These are phyloP conservation scores for Claviceps cyperi DNA, from an alignment of 2,329 filamentous ascomycete genomes.

Conservation along the genomic window DNA sequence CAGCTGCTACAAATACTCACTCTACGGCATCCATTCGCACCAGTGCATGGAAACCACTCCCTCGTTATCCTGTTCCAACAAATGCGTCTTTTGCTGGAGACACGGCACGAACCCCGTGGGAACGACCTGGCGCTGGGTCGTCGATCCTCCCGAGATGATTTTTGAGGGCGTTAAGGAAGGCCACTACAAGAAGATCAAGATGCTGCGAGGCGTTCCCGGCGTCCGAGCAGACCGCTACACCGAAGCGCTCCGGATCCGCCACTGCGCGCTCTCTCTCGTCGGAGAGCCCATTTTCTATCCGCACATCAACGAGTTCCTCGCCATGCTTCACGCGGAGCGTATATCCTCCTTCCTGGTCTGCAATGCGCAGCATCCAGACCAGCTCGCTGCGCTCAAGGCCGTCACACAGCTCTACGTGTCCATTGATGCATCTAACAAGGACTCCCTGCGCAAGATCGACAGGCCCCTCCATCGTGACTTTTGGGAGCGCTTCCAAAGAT, in stretches of 20 bases:
- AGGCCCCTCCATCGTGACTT: constrained; percentile 88
- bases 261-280: constrained; percentile 84
- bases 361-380: constrained; percentile 91
- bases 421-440: constrained; percentile 85
- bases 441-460: constrained; percentile 78
- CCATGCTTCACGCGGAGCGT: constrained; percentile 66
- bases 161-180: constrained; percentile 81
- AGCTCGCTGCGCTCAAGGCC: constrained; percentile 65
- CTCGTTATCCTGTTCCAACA: constrained; percentile 90
- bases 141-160: constrained; percentile 80
- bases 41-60: constrained; percentile 98
- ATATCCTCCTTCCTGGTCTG: constrained; percentile 94
- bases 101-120: constrained; percentile 95
- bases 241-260: constrained; percentile 83
- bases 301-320: constrained; percentile 84
- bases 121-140: constrained; percentile 92
- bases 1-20: constrained; percentile 94
- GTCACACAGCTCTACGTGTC: constrained; percentile 95
- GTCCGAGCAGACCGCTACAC: constrained; percentile 82
- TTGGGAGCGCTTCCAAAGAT: constrained; percentile 89
- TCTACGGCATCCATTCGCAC: constrained; percentile 93
- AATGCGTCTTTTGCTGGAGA: constrained; percentile 98
- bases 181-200: constrained; percentile 96
- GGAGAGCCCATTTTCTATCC: constrained; percentile 99
- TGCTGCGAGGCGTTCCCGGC: constrained; percentile 86